These are phyloP conservation scores for Pseudognaphalium luteoalbum DNA, from an alignment of 129 eudicot species.

Conservation along the genomic window DNA sequence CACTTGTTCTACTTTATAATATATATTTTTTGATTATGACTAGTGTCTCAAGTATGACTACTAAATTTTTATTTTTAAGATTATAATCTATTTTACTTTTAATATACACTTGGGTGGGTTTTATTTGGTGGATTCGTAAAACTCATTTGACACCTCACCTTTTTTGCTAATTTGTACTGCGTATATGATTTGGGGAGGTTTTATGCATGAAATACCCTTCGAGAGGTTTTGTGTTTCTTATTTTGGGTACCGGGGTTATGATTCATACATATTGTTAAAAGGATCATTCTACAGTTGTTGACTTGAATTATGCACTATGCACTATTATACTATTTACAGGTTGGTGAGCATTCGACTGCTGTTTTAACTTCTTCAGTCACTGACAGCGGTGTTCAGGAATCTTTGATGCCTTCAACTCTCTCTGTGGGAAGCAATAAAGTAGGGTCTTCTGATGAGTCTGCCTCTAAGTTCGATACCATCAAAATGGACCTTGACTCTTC, in stretches of 20 bases:
- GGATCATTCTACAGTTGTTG: constrained; percentile 13
- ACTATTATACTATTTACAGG: constrained; percentile 32
- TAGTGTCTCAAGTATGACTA: background rate
- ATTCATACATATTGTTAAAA: background rate
- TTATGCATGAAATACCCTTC: too few relatives aligned
- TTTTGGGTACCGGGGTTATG: background rate
- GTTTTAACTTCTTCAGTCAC: constrained; percentile 33
- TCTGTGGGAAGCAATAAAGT: constrained; percentile 30
- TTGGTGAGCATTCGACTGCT: constrained; percentile 32
- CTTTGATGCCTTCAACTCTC: constrained; percentile 27
- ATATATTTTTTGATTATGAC: background rate
- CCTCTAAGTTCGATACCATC: constrained; percentile 13
- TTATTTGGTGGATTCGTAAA: background rate
- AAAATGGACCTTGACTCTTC: constrained; percentile 15
- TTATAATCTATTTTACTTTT: background rate
- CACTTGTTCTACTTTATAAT: background rate
- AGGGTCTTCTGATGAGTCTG: constrained; percentile 7
- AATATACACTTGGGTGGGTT: background rate
- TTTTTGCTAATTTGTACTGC: background rate
- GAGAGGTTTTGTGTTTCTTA: too few relatives aligned
- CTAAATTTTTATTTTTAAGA: background rate
- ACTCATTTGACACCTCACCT: background rate
- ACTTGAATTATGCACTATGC: constrained; percentile 11
- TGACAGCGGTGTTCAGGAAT: constrained; percentile 17
- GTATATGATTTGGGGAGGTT: background rate